Conservation (phyloP, 1,284 basidiomycete species). For the Ceratobasidium sp. region DNA sequence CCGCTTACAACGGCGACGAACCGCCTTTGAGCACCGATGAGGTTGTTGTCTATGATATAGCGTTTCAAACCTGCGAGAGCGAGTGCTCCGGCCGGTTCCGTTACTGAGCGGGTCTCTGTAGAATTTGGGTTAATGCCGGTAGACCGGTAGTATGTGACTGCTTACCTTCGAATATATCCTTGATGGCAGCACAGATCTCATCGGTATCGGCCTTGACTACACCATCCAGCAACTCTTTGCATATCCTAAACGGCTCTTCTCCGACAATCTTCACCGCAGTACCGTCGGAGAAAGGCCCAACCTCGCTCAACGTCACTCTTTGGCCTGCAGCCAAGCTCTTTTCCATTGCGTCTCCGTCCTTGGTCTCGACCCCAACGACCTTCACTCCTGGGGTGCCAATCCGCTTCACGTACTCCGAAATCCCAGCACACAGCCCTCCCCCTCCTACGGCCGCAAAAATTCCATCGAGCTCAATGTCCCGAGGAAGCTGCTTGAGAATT, state of each 20-base stretch:
- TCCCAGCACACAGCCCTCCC: constrained; percentile 89
- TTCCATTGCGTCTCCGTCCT: constrained; percentile 94
- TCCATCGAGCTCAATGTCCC: constrained; percentile 77
- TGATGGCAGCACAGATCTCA: constrained; percentile 98
- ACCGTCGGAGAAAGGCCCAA: constrained; percentile 98
- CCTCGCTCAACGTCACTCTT: constrained; percentile 84
- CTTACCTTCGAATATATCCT: constrained; percentile 96
- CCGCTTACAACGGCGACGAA: constrained; percentile 94
- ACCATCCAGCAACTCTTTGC: constrained; percentile 83
- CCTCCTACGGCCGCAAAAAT: constrained; percentile 94
- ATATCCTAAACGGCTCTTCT: constrained; percentile 93
- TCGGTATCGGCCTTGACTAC: constrained; percentile 91
- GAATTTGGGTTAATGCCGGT: neutral
- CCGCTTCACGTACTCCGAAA: constrained; percentile 91
- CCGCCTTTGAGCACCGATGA: constrained; percentile 82
- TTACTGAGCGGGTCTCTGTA: constrained; percentile 89
- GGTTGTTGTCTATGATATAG: constrained; percentile 81
- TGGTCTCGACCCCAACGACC: constrained; percentile 92
- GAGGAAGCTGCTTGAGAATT: constrained; percentile 82
- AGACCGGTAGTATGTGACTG: constrained; percentile 26
- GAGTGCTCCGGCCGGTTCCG: constrained; percentile 97
- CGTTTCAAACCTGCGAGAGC: constrained; percentile 92
- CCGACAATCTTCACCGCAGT: constrained; percentile 98
- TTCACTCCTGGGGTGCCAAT: constrained; percentile 88
- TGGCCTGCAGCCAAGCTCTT: constrained; percentile 79